Conservation (phyloP, 2,329 filamentous ascomycete species). For the Talaromyces sp. region DNA sequence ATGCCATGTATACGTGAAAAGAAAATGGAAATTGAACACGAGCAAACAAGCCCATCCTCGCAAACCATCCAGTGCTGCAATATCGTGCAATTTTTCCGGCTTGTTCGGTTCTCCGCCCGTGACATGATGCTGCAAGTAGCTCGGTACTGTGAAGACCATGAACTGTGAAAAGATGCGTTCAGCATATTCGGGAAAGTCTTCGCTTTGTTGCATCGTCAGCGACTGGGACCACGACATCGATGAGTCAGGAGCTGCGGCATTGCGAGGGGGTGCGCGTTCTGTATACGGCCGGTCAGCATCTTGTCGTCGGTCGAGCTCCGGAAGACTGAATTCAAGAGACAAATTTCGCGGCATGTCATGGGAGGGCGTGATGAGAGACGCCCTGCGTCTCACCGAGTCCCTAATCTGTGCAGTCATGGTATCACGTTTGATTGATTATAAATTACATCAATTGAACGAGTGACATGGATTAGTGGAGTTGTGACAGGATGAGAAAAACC, state of each 20-base stretch:
- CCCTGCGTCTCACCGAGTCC: constrained; percentile 15
- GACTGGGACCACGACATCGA: constrained; percentile 5
- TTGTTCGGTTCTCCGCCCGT: constrained; percentile 30
- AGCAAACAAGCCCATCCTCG: constrained; percentile 44
- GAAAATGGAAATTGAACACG: constrained; percentile 47
- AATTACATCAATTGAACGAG: constrained; percentile 1
- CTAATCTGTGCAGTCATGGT: constrained; percentile 9
- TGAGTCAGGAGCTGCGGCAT: constrained; percentile 7
- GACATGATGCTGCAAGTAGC: constrained; percentile 32
- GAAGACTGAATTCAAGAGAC: constrained; percentile 10
- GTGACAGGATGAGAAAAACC: constrained; percentile 1
- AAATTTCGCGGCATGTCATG: constrained; percentile 17
- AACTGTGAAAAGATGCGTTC: constrained; percentile 22
- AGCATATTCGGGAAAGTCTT: constrained; percentile 15
- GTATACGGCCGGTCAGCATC: constrained; percentile 1
- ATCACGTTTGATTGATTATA: neutral
- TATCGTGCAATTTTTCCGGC: constrained; percentile 33
- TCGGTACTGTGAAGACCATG: constrained; percentile 33
- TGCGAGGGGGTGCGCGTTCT: neutral
- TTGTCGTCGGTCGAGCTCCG: constrained; percentile 13
- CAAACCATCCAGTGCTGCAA: constrained; percentile 42
- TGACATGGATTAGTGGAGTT: neutral
- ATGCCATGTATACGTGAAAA: constrained; percentile 44
- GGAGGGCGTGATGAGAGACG: constrained; percentile 13
- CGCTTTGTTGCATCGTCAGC: constrained; percentile 12